Evolutionary conservation across 208 protist genomes (phyloP), one percentile per base, ranked within the genome.

Genomic region (Crithidia sp.): DNA sequence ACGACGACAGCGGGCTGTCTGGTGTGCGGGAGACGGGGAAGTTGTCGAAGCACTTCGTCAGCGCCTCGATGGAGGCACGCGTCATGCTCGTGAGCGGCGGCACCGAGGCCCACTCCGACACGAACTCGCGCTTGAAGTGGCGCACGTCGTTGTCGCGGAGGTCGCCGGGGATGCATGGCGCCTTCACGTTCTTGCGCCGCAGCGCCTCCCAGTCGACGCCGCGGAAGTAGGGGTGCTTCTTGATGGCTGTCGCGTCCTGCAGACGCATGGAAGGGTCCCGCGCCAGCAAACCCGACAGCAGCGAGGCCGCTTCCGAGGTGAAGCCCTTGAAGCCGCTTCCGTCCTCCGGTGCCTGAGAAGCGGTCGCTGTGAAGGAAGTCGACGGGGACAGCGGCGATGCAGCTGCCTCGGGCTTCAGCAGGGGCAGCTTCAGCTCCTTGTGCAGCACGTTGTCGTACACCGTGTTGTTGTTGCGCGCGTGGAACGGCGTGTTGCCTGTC

Each of bases 401-500:
- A 5, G 54, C 36, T 14, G 37, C 64, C 10, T 5, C 72, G 16
- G 57, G 7, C 55, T 62, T 55, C 28, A 52, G 54, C 68, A 82
- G 56, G 9, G 78, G 71, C 62, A 94, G 28, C 60, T 82, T 85
- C 41, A 89, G 67, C 28, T 78, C 59, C n/a, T 79, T 82, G 36
- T 79, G 74, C 13, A 95, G 67, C 7, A 97, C 77, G 58, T 92
- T 92, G 41, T 89, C 71, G 72, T 91, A 97, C 14, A 97, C 82
- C 40, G 82, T 90, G 57, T 87, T 89, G 71, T 88, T 95, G 76
- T 87, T 97, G 55, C 81, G 82, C n/a, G 91, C 85, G 72, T 94
- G 95, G 68, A 99, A 98, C 10, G 97, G 97, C 19, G 96, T 77
- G n/a, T 76, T 57, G n/a, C 95, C 97, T 3, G 71, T 55, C 7